These are phyloP conservation scores for Globisporangium perplexum DNA, from an alignment of 352 stramenopile genomes.

Conservation along the genomic window DNA sequence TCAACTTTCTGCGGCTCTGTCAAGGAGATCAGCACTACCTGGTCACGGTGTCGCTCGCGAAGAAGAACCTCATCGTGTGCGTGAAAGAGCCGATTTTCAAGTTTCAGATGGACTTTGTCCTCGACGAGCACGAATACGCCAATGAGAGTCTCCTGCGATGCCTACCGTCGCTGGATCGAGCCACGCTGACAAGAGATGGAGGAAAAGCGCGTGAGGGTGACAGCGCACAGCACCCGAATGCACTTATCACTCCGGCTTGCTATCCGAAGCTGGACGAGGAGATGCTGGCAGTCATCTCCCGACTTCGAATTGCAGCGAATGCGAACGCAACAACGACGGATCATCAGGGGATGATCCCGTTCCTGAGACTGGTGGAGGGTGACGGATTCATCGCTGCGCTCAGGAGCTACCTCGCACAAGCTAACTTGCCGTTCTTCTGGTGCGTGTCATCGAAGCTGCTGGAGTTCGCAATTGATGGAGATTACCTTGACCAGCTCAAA, in stretches of 20 bases:
- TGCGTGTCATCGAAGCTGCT: constrained; percentile 40
- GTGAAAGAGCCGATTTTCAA: constrained; percentile 53
- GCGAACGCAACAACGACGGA: constrained; percentile 10
- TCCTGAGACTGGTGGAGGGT: constrained; percentile 52
- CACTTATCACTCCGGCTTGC: constrained; percentile 33
- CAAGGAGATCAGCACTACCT: constrained; percentile 42
- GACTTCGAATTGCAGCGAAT: constrained; percentile 10
- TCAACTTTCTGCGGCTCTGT: constrained; percentile 27
- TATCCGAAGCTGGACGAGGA: constrained; percentile 28
- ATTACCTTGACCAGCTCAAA: constrained; percentile 38
- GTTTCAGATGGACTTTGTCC: constrained; percentile 41
- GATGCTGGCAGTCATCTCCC: constrained; percentile 25
- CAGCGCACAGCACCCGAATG: constrained; percentile 19
- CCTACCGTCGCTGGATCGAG: constrained; percentile 1
- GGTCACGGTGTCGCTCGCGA: constrained; percentile 30
- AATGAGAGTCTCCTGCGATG: constrained; percentile 21
- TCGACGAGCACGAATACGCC: constrained; percentile 47
- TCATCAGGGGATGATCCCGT: constrained; percentile 25
- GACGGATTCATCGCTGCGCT: constrained; percentile 41
- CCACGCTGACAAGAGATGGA: neutral
- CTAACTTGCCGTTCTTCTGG: constrained; percentile 64
- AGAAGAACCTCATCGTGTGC: constrained; percentile 29
- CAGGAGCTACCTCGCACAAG: constrained; percentile 28
- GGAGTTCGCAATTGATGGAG: constrained; percentile 54
- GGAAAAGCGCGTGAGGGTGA: constrained; percentile 17